Evolutionary conservation across 805 yeast species (phyloP).

Genomic region (Lachancea fermentati): DNA sequence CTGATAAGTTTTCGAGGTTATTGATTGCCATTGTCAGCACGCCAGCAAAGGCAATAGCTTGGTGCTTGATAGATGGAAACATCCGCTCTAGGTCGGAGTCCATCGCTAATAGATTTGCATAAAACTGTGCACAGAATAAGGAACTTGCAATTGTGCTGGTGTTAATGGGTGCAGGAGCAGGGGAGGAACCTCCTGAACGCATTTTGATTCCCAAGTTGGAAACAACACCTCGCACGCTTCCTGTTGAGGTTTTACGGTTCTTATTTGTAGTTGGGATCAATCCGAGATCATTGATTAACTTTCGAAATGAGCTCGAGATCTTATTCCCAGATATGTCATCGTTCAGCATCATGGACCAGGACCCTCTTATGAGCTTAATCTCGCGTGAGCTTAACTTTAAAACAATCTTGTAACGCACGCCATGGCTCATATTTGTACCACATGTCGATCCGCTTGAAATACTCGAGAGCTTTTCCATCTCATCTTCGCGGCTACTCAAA

Average conservation of each 20-base stretch:
- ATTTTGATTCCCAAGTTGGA: background rate
- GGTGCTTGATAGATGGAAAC: slow-evolving; percentile 73
- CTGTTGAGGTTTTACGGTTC: background rate
- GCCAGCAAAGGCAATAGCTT: slow-evolving; percentile 76
- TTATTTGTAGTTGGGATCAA: background rate
- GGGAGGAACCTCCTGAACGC: background rate
- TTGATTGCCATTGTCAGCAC: slow-evolving; percentile 63
- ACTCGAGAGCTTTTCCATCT: slow-evolving; percentile 15
- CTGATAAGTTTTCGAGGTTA: slow-evolving; percentile 53
- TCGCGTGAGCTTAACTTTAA: slow-evolving; percentile 31
- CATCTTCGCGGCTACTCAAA: slow-evolving; percentile 10
- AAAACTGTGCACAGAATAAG: slow-evolving; percentile 70
- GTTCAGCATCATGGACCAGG: slow-evolving; percentile 37
- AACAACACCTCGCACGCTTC: background rate
- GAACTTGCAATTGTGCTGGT: slow-evolving; percentile 34
- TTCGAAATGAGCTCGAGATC: background rate
- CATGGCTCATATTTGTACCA: slow-evolving; percentile 16
- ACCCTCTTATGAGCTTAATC: slow-evolving; percentile 29
- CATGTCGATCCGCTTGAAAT: slow-evolving; percentile 16
- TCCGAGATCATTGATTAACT: background rate
- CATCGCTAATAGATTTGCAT: slow-evolving; percentile 58
- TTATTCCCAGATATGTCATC: slow-evolving; percentile 24
- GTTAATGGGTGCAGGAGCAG: background rate
- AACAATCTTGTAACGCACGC: slow-evolving; percentile 24
- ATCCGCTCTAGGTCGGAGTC: slow-evolving; percentile 54